These are phyloP conservation scores for Russula olivacea DNA, from an alignment of 768 basidiomycete species.

Conservation along the genomic window DNA sequence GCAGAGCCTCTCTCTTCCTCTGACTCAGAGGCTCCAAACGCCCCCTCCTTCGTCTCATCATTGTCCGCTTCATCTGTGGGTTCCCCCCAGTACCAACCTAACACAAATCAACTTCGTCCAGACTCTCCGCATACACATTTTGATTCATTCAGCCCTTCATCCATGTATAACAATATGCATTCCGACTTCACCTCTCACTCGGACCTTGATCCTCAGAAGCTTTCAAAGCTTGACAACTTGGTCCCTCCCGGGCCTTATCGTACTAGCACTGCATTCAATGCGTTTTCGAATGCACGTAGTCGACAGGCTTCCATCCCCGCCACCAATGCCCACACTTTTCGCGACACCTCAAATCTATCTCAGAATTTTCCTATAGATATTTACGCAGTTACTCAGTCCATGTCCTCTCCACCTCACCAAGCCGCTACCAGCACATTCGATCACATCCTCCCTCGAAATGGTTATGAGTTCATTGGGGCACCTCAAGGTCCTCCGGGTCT, in stretches of 20 bases:
- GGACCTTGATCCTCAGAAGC: slow-evolving; percentile 24
- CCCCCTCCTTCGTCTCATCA: slow-evolving; percentile 43
- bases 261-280: slow-evolving; percentile 26
- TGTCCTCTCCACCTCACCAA: slow-evolving; percentile 24
- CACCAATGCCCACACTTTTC: slow-evolving; percentile 19
- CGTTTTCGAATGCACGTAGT: slow-evolving; percentile 23
- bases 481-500: slow-evolving; percentile 16
- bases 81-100: slow-evolving; percentile 48
- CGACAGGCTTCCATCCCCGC: slow-evolving; percentile 23
- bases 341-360: slow-evolving; percentile 27
- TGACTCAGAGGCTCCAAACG: slow-evolving; percentile 43
- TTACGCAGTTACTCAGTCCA: slow-evolving; percentile 22
- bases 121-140: slow-evolving; percentile 48
- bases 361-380: slow-evolving; percentile 25
- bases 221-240: slow-evolving; percentile 21
- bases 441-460: slow-evolving; percentile 15
- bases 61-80: slow-evolving; percentile 44
- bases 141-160: slow-evolving; percentile 32
- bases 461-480: slow-evolving; percentile 20
- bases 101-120: slow-evolving; percentile 46
- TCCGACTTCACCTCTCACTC: slow-evolving; percentile 16
- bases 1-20: slow-evolving; percentile 57
- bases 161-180: slow-evolving; percentile 31
- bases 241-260: slow-evolving; percentile 26
- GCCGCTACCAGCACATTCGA: slow-evolving; percentile 22